Base-by-base conservation (phyloP, 2,329 filamentous ascomycete genomes). In the Fusarium secorum region DNA sequence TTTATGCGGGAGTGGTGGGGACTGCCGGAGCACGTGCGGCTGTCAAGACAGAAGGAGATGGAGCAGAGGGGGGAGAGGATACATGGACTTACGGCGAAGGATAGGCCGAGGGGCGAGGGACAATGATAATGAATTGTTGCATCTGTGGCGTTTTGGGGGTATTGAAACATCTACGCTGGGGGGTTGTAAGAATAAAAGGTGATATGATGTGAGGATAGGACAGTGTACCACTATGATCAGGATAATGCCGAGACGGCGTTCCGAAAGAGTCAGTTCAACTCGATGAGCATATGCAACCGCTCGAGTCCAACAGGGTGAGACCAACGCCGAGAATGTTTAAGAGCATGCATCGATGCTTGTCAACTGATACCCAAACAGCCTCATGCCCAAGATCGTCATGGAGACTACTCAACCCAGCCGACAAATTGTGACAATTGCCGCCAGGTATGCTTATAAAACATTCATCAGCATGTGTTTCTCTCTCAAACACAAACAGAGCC, bases 1-100 rank as follows among this genome's bases (percentile, higher is more conserved):
- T 91, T 91, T 66, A 83, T 90, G 78, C 80, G 88, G 65, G 89
- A 90, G 82, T 91, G 89, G 89, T 91, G 89, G 89, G 88, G 88
- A 8, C 76, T 91, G 71, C 87, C 87, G 15, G 83, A 86, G 74
- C 84, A 85, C 74, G 88, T 89, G 70, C 81, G 85, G 69, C 83
- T 86, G 73, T 83, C 83, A 70, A 79, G 83, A 64, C 80, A 83
- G 67, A 78, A 79, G 60, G 86, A 88, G 78, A 83, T 87, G 76
- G 71, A 85, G 57, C 67, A 76, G 66, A 76, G 79, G 63, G 85
- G 80, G 36, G 88, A 91, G 81, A 81, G 87, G 69, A 80, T 90
- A 38, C 88, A 87, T 11, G 88, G 88, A 14, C 82, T 85, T 72
- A 80, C 84, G 48, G 82, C 82, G 1, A 72, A 45, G 76, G 76